Conservation (phyloP, 495 filamentous ascomycete genomes). For the Sporormia fimetaria region DNA sequence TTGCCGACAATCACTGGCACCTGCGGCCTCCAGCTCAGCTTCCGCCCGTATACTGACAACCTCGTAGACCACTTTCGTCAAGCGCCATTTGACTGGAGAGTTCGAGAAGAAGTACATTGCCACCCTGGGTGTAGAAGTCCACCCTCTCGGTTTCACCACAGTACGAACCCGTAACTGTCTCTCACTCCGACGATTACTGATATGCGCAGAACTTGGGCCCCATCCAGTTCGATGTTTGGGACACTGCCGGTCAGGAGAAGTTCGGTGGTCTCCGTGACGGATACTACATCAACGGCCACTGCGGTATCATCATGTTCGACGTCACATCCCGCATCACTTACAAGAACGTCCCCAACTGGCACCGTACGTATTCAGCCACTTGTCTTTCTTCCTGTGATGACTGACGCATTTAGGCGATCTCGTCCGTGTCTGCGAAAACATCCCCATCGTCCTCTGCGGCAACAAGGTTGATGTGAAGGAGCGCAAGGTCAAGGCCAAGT, state of each 20-base stretch:
- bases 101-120: conserved; percentile 99
- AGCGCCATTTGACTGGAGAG: conserved; percentile 98
- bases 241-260: conserved; percentile 99
- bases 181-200: neutral
- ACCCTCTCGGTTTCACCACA: conserved; percentile 86
- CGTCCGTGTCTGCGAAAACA: conserved; percentile 99
- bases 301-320: conserved; percentile 99
- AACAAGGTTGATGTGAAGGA: conserved; percentile 99
- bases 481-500: conserved; percentile 99
- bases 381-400: conserved; percentile 2
- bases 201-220: conserved; percentile 69
- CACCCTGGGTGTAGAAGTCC: conserved; percentile 97
- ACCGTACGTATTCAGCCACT: conserved; percentile 58
- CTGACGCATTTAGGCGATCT: conserved; percentile 64
- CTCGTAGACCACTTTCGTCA: conserved; percentile 94
- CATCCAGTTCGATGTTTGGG: conserved; percentile 99
- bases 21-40: conserved; percentile 6
- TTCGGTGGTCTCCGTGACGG: conserved; percentile 99
- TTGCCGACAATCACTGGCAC: conserved; percentile 9
- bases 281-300: conserved; percentile 99
- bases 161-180: conserved; percentile 41
- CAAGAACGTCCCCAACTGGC: conserved; percentile 99
- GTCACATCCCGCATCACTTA: conserved; percentile 99
- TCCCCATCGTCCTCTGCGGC: conserved; percentile 94
- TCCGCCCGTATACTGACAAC: conserved; percentile 5